These are phyloP conservation scores for Apiospora marii DNA, from an alignment of 2,329 filamentous ascomycete species.

Conservation along the genomic window DNA sequence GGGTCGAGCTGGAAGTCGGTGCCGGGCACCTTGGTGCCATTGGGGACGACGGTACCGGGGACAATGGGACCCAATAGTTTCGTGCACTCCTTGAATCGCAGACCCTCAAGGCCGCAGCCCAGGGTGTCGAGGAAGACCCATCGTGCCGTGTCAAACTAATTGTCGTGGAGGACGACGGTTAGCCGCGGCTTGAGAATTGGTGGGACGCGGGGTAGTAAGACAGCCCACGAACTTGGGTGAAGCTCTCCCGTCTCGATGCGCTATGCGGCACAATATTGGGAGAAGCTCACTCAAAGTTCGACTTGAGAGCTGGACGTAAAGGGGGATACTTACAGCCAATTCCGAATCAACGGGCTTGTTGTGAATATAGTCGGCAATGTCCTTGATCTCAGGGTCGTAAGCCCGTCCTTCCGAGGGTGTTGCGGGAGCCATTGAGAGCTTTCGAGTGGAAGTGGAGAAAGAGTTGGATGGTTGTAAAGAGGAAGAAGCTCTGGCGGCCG, in stretches of 20 bases:
- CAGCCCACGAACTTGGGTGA: not conserved
- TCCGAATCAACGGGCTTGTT: constrained; percentile 90
- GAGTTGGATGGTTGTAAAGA: constrained; percentile 39
- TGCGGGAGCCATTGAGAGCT: constrained; percentile 57
- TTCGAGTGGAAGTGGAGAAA: constrained; percentile 60
- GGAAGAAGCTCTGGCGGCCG: constrained; percentile 43
- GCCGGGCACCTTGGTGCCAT: constrained; percentile 89
- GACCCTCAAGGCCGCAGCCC: constrained; percentile 93
- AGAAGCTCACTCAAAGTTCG: not conserved
- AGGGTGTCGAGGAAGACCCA: constrained; percentile 97
- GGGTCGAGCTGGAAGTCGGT: constrained; percentile 95
- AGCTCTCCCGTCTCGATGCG: not conserved
- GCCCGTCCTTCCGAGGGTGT: constrained; percentile 62
- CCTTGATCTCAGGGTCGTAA: constrained; percentile 92
- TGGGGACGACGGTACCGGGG: constrained; percentile 87
- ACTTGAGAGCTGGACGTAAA: not conserved
- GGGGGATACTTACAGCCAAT: constrained; percentile 75
- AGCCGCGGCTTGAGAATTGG: constrained; percentile 33
- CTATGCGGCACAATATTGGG: not conserved
- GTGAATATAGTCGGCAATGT: constrained; percentile 95
- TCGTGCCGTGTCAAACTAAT: constrained; percentile 90
- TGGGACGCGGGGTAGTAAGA: constrained; percentile 31
- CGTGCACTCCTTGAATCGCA: constrained; percentile 94
- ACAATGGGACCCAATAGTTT: constrained; percentile 95
- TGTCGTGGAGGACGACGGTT: constrained; percentile 33